Base-by-base conservation (phyloP, 2,329 filamentous ascomycete species). In the Colletotrichum shisoi region DNA sequence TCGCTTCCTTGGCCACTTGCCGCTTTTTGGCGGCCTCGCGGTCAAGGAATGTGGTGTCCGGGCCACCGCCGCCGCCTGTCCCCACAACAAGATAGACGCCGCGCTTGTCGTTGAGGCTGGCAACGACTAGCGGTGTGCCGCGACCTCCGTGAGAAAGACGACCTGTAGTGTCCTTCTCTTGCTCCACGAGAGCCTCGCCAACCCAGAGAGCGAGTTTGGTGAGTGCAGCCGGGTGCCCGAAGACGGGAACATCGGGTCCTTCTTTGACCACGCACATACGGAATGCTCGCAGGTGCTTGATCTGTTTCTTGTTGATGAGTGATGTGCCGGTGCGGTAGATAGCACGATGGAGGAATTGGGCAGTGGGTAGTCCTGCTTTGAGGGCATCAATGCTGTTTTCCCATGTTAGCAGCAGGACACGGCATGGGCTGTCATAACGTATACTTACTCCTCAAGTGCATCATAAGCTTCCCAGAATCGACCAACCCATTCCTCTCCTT, bases 241-340 rank as follows among this genome's bases (percentile, higher is more conserved):
- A 99, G 12, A 98, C 85, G n/a, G 86, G 81, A 0, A 96, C 91
- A 72, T 98, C 95, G 0, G 94, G 93, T 0, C 94, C 93, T 74
- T 98, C 95, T 76, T 96, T 97, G 72, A 99, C 93, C 4, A 98
- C 91, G 40, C 92, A 96, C 85, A 99, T 93, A 57, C 95, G 91
- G 77, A 98, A 99, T 0, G 94, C 91, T 54, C 93, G 89, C 17
- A 99, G 83, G 76, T 97, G 93, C 44, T 93, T 91, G 75, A 99
- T 96, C 73, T 97, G 94, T 66, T 91, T 90, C 80, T 99, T 99
- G 71, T 93, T 92, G 67, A 99, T 91, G 34, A 99, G 84, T 0
- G 92, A 90, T 1, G 93, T 96, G 44, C 95, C 95, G 0, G 94
- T 97, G 54, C 93, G 91, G 69, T 97, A 91, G 69, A 99, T 98